Conservation (phyloP, 2,329 filamentous ascomycete species). For the Aspergillus terreus region DNA sequence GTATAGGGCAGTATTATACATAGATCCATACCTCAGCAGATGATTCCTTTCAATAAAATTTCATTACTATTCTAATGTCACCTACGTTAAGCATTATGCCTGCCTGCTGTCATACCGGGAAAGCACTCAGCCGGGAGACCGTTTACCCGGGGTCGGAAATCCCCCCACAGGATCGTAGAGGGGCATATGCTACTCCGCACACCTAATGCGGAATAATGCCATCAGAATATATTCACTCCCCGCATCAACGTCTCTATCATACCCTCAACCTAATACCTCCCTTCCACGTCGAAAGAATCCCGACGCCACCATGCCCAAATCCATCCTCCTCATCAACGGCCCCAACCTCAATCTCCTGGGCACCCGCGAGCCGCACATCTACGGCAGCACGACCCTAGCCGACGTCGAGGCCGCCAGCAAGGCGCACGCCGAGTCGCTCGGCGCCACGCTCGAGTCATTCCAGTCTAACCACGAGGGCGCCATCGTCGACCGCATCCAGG, state of each 20-base stretch:
- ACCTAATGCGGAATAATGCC: not conserved
- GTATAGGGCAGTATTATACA: not conserved
- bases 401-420: constrained; percentile 55
- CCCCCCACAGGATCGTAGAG: not conserved
- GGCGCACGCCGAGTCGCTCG: constrained; percentile 49
- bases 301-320: constrained; percentile 24
- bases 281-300: not conserved
- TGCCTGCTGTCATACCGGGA: not conserved
- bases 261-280: not conserved
- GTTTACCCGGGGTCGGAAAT: not conserved
- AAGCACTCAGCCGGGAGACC: not conserved
- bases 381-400: constrained; percentile 65
- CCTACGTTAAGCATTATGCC: not conserved
- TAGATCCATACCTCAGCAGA: not conserved
- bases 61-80: not conserved
- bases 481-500: constrained; percentile 70
- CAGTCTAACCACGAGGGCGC: constrained; percentile 78
- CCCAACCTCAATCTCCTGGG: constrained; percentile 79
- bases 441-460: constrained; percentile 55
- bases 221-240: not conserved
- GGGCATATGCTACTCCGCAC: not conserved
- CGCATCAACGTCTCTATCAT: not conserved
- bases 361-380: constrained; percentile 68
- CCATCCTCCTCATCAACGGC: constrained; percentile 73
- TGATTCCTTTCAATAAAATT: not conserved